Conservation (phyloP, 768 basidiomycete genomes). For the Boletus fagicola region DNA sequence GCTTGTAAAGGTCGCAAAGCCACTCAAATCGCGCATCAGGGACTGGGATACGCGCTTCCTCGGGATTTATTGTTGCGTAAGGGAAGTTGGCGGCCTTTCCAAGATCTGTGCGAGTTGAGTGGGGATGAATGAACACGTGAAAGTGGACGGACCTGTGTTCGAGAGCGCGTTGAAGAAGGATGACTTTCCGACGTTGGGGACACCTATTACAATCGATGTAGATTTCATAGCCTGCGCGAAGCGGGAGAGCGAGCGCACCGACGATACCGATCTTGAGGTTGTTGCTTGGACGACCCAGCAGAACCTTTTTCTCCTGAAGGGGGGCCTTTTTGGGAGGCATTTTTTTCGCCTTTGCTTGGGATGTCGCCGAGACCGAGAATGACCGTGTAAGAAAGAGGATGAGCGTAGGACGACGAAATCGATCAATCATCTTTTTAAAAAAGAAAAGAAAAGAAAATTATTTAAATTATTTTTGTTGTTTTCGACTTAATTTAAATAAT, state of each 20-base stretch:
- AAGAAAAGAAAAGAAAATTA: neutral
- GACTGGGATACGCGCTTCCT: slow-evolving; percentile 94
- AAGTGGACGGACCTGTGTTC: slow-evolving; percentile 64
- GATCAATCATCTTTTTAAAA: slow-evolving; percentile 34
- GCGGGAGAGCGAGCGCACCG: slow-evolving; percentile 54
- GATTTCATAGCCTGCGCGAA: neutral
- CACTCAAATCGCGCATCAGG: slow-evolving; percentile 94
- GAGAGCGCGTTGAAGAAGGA: slow-evolving; percentile 99
- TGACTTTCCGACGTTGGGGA: slow-evolving; percentile 97
- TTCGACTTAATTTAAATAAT: neutral
- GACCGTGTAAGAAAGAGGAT: slow-evolving; percentile 18
- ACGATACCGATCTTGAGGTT: slow-evolving; percentile 99
- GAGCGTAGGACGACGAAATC: slow-evolving; percentile 24
- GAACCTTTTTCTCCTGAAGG: slow-evolving; percentile 73
- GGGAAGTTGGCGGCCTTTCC: slow-evolving; percentile 98
- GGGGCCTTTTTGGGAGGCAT: slow-evolving; percentile 93
- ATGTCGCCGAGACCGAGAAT: slow-evolving; percentile 39
- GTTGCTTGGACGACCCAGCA: slow-evolving; percentile 91
- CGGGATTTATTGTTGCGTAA: slow-evolving; percentile 90
- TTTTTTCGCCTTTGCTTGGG: slow-evolving; percentile 49
- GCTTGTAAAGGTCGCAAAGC: slow-evolving; percentile 91
- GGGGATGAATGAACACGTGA: neutral
- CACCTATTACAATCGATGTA: slow-evolving; percentile 44
- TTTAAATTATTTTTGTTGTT: neutral
- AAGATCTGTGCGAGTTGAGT: slow-evolving; percentile 51